Base-by-base conservation (phyloP, 2,329 filamentous ascomycete genomes). In the Apiospora phragmitis region DNA sequence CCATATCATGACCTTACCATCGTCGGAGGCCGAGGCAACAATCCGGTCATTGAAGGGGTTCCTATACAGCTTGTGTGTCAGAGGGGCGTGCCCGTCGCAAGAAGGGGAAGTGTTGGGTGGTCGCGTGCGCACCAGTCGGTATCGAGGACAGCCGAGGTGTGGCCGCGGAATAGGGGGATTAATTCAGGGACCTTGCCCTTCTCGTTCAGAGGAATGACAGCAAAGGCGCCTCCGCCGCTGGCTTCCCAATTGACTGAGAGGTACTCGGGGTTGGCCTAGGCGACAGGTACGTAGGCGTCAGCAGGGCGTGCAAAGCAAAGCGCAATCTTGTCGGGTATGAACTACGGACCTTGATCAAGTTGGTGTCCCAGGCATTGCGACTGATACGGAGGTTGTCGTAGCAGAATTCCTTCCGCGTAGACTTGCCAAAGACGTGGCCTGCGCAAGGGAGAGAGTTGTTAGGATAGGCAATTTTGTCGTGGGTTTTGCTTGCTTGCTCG, bases 341-440 rank as follows among this genome's bases (percentile, higher is more conserved):
- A 35, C 42, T 7, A 41, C 59, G 24, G 67, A 97, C 94, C 92
- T 98, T 98, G 85, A 98, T 89, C 80, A 99, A 86, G 85, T 99
- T 99, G 79, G 95, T 98, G 83, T 99, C 96, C 96, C 96, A 99
- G 70, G 96, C 96, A 91, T 99, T 99, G 84, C 93, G 94, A 80
- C 94, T 98, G 83, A 99, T 94, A 81, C 94, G 94, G 76, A 99
- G 87, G 83, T 98, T 98, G 84, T 99, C 96, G 85, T 98, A 99
- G 87, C 95, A 98, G 89, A 94, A 93, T 83, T 99, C 96, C 89
- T 97, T 98, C 84, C 94, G 92, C 75, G 95, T 97, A 73, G 94
- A 86, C 85, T 97, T 96, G 81, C 96, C 96, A 86, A 98, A 99
- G 85, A 99, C 93, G 88, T 99, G 96, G 88, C 95, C 95, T 98